Base-by-base conservation (phyloP, 2,329 filamentous ascomycete genomes). In the Alternaria hordeiaustralica region DNA sequence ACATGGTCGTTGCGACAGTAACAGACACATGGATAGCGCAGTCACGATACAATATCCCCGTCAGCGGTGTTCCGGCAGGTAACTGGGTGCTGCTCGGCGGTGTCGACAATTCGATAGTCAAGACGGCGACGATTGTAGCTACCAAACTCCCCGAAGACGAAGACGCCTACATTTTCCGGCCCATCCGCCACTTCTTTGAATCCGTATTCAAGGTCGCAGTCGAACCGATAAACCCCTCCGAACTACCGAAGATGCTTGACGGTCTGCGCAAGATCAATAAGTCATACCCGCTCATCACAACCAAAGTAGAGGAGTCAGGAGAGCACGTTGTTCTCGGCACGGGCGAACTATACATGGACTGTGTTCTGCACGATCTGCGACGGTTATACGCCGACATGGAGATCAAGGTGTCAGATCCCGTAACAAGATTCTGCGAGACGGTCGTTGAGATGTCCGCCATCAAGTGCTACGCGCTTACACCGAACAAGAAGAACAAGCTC, bases 341-440 rank as follows among this genome's bases (percentile, higher is more conserved):
- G 0, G 96, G 96, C 64, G 96, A 99, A 80, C 85, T 99, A n/a
- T 99, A 99, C 83, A 98, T 99, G 94, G 96, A 99, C 79, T 99
- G 96, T 75, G 95, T 99, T 4, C 86, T 99, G 49, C 96, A 99
- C 79, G 96, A 99, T 77, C 86, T 99, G 50, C 91, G 96, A 58
- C 88, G 90, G 44, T 82, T 98, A n/a, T 99, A 97, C 77, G 94
- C 96, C 13, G 95, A 98, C 75, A 99, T 99, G 96, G 96, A 99
- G 79, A 92, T 99, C 82, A 98, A 98, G 82, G 93, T 99, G 53
- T 99, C 96, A 0, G 96, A 99, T 78, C 96, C 96, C 1, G 95
- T 99, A 46, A 98, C 96, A 15, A 88, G 96, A 51, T 99, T 99
- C 85, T 97, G 94, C 81, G 96, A 99, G 82, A 99, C 96, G 0